Conservation (phyloP, 2,329 filamentous ascomycete species). For the Emmonsiellopsis sp. region DNA sequence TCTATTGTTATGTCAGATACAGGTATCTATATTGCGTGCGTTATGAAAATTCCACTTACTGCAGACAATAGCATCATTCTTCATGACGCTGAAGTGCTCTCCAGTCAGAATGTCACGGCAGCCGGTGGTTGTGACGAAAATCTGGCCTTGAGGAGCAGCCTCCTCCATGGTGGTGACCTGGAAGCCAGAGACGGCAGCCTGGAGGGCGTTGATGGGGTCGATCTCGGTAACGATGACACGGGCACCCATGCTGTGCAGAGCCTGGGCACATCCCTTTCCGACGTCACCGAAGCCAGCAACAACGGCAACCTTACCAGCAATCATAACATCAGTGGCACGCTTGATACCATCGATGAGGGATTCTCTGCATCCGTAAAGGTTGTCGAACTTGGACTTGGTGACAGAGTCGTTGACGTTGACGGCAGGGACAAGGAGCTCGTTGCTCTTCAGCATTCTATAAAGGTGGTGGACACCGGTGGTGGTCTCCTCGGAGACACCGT, state of each 20-base stretch:
- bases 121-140: constrained; percentile 98
- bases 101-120: constrained; percentile 96
- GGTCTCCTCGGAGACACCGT: constrained; percentile 97
- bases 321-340: constrained; percentile 99
- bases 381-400: constrained; percentile 99
- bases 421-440: constrained; percentile 79
- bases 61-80: constrained; percentile 97
- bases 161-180: constrained; percentile 98
- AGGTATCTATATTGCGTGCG: constrained; percentile 11
- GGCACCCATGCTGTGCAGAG: constrained; percentile 93
- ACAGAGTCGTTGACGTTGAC: constrained; percentile 99
- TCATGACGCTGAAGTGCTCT: constrained; percentile 89
- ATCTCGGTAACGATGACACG: constrained; percentile 94
- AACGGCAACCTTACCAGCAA: constrained; percentile 96
- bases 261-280: constrained; percentile 95
- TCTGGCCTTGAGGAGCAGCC: constrained; percentile 78
- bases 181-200: constrained; percentile 95
- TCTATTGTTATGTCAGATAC: constrained; percentile 38
- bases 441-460: constrained; percentile 93
- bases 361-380: constrained; percentile 98
- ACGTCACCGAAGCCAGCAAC: constrained; percentile 98
- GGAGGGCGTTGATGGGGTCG: constrained; percentile 98
- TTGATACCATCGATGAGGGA: constrained; percentile 99
- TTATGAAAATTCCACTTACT: constrained; percentile 46
- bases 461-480: constrained; percentile 99